A percentile compares a stretch with the other conserved stretches of the same genome.
Evolutionary conservation across 129 eudicot genomes (phyloP).

Genomic region (Pulicaria dysenterica): DNA sequence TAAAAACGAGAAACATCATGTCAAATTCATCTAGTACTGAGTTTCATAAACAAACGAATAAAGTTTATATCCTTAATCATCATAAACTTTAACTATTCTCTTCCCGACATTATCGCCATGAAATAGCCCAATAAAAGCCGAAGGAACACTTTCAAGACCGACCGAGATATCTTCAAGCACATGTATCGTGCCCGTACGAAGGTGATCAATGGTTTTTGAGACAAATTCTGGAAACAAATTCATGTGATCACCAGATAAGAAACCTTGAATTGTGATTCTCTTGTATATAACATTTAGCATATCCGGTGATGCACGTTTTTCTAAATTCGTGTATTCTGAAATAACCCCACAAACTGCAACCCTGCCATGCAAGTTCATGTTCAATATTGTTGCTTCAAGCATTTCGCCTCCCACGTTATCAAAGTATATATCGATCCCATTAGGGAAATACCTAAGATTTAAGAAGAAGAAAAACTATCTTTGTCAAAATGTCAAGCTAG

Average conservation of each 20-base stretch:
- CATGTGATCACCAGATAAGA: conserved; percentile 55
- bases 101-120: conserved; percentile 71
- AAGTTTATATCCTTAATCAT: conserved; percentile 23
- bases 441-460: conserved; percentile 58
- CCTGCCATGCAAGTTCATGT: conserved; percentile 75
- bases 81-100: conserved; percentile 53
- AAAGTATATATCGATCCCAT: conserved; percentile 85
- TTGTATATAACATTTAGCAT: conserved; percentile 73
- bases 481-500: background rate
- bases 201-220: conserved; percentile 53
- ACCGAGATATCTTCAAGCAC: conserved; percentile 62
- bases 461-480: background rate
- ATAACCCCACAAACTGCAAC: conserved; percentile 77
- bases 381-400: conserved; percentile 72
- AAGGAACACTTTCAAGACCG: conserved; percentile 67
- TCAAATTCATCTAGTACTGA: too few relatives aligned
- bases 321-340: conserved; percentile 54
- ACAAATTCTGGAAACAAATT: conserved; percentile 47
- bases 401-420: conserved; percentile 89
- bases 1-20: too few relatives aligned
- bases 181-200: conserved; percentile 49
- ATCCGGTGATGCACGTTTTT: conserved; percentile 53
- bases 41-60: too few relatives aligned
- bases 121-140: conserved; percentile 73
- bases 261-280: conserved; percentile 65